A percentile compares a stretch with the other conserved stretches of the same genome.
These are phyloP conservation scores for Mortierella sp. DNA, from an alignment of 371 early-diverging fungal species.

Conservation along the genomic window DNA sequence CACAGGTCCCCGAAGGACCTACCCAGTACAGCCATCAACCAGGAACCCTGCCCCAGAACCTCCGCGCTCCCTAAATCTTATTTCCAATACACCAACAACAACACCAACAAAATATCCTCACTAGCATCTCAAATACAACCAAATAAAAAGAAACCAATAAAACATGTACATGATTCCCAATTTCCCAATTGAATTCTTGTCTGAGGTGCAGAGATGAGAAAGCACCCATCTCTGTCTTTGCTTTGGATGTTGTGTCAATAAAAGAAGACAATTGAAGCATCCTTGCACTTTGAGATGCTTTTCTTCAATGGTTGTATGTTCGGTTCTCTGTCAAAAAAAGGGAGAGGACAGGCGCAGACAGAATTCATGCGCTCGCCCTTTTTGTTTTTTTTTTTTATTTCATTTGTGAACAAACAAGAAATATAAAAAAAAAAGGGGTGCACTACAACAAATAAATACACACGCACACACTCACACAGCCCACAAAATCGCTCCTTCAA, in stretches of 20 bases:
- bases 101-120: not conserved
- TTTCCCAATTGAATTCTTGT: no score
- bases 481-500: no score
- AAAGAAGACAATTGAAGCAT: not conserved
- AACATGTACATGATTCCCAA: not conserved
- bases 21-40: constrained; percentile 25
- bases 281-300: no score
- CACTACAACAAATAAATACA: not conserved
- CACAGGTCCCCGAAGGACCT: constrained; percentile 32
- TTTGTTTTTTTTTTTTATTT: not conserved
- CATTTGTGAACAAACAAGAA: not conserved
- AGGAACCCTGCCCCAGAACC: constrained; percentile 38
- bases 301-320: no score
- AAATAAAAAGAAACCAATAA: constrained; percentile 3
- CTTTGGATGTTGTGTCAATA: not conserved
- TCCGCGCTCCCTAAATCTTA: constrained; percentile 10
- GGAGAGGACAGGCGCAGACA: not conserved
- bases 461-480: not conserved
- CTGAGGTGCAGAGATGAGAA: no score
- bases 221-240: no score
- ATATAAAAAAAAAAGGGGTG: no score
- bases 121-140: not conserved
- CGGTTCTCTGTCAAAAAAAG: not conserved
- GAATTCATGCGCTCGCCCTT: constrained; percentile 1
- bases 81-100: not conserved